A percentile compares a stretch with the other conserved stretches of the same genome.
These are phyloP conservation scores for Paramecium octaurelia DNA, from an alignment of 73 alveolate genomes.

Conservation along the genomic window DNA sequence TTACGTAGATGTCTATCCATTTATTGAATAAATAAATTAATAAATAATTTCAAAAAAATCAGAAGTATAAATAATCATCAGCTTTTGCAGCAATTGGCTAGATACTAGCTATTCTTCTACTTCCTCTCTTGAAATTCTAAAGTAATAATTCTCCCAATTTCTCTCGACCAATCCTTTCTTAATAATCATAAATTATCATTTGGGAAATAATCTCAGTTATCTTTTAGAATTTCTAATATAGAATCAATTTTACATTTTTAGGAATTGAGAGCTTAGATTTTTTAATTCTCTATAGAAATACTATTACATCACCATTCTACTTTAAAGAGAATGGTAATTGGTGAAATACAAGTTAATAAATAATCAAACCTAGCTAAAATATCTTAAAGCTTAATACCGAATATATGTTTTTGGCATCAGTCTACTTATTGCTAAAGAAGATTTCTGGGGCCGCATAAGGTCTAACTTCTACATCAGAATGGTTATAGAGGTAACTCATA, in stretches of 20 bases:
- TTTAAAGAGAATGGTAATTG: not conserved
- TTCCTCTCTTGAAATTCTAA: not conserved
- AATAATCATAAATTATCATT: not conserved
- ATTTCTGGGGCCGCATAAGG: not conserved
- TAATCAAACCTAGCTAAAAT: not conserved
- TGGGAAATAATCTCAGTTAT: not conserved
- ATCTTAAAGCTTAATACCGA: not conserved
- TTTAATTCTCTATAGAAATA: not conserved
- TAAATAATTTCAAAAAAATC: not conserved
- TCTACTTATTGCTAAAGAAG: not conserved
- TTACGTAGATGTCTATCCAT: no score
- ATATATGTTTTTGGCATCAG: not conserved
- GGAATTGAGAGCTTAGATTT: not conserved
- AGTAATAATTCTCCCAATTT: not conserved
- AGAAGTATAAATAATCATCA: not conserved
- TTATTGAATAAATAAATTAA: not conserved
- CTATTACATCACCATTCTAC: not conserved
- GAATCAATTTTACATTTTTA: not conserved
- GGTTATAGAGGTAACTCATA: not conserved
- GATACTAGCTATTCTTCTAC: not conserved
- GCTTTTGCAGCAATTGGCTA: not conserved
- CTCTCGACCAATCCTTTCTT: not conserved
- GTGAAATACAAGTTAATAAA: not conserved
- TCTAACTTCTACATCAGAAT: not conserved
- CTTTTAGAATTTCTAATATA: not conserved